These are phyloP conservation scores for Cladosporium colombiae DNA, from an alignment of 2,329 filamentous ascomycete species.

Conservation along the genomic window DNA sequence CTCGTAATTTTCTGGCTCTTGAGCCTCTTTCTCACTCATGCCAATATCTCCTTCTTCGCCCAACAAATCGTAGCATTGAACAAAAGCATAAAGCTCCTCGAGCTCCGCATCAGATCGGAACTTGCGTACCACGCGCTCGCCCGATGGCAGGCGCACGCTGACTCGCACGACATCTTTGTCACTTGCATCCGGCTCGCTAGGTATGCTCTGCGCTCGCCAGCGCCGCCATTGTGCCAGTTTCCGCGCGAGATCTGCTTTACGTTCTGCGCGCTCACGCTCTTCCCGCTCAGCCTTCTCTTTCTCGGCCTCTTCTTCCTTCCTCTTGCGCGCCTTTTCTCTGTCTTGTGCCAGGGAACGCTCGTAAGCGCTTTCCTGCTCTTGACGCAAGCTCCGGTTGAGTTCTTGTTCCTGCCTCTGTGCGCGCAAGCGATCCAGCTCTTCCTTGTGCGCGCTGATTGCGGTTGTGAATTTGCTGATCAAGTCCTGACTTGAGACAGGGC, in stretches of 20 bases:
- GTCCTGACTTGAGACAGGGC: conserved; percentile 68
- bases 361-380: conserved; percentile 90
- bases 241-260: conserved; percentile 56
- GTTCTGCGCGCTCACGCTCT: conserved; percentile 64
- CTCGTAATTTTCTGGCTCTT: conserved; percentile 67
- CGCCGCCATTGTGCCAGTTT: conserved; percentile 71
- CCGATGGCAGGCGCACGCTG: conserved; percentile 62
- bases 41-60: conserved; percentile 26
- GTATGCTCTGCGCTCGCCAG: conserved; percentile 73
- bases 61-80: conserved; percentile 76
- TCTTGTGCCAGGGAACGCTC: conserved; percentile 88
- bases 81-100: conserved; percentile 93
- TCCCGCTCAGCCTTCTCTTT: conserved; percentile 64
- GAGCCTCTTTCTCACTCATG: conserved; percentile 40
- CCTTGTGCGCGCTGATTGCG: conserved; percentile 73
- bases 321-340: conserved; percentile 76
- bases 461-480: conserved; percentile 74
- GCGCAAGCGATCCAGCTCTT: conserved; percentile 73
- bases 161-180: conserved; percentile 73
- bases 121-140: conserved; percentile 73
- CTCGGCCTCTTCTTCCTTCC: conserved; percentile 71
- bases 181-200: conserved; percentile 65
- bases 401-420: conserved; percentile 77
- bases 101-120: conserved; percentile 71
- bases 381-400: conserved; percentile 75